phyloP scores from a whole-genome alignment of 371 early-diverging fungal genomes.

The Lichtheimia ramosa region DNA sequence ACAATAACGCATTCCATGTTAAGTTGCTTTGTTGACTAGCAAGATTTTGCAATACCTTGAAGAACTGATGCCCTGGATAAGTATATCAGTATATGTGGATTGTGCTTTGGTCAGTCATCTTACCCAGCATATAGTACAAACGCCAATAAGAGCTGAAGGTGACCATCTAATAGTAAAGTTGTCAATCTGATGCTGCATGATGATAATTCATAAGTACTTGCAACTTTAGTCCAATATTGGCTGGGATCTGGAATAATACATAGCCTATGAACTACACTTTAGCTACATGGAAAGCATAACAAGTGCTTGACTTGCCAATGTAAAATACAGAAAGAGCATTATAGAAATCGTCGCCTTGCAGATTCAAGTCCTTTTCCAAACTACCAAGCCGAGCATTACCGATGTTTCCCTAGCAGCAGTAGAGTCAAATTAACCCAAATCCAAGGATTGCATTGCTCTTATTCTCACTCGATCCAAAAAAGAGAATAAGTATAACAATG shows the following conservation, averaged over 20 bases:
- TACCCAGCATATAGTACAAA: background rate
- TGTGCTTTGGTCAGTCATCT: background rate
- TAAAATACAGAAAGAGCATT: conserved; percentile 17
- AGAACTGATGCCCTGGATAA: too few relatives aligned
- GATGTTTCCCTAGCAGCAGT: conserved; percentile 9
- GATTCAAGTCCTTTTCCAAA: conserved; percentile 12
- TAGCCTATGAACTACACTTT: conserved; percentile 5
- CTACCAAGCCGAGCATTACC: conserved; percentile 18
- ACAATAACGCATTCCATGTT: too few relatives aligned
- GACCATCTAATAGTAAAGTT: background rate
- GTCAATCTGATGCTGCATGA: background rate
- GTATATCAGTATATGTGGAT: too few relatives aligned
- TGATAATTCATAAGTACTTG: background rate
- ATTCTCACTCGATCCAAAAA: conserved; percentile 13
- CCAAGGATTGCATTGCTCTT: background rate
- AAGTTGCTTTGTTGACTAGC: too few relatives aligned
- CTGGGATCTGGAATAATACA: conserved; percentile 12
- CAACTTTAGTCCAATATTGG: conserved; percentile 11
- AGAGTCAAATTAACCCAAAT: background rate
- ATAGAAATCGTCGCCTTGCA: conserved; percentile 15
- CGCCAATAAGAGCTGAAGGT: background rate
- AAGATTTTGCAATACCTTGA: too few relatives aligned
- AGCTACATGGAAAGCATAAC: background rate
- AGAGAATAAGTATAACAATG: conserved; percentile 13
- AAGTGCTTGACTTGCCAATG: conserved; percentile 4